These are phyloP conservation scores for Hevea brasiliensis DNA, from an alignment of 345 rosid species.

Conservation along the genomic window DNA sequence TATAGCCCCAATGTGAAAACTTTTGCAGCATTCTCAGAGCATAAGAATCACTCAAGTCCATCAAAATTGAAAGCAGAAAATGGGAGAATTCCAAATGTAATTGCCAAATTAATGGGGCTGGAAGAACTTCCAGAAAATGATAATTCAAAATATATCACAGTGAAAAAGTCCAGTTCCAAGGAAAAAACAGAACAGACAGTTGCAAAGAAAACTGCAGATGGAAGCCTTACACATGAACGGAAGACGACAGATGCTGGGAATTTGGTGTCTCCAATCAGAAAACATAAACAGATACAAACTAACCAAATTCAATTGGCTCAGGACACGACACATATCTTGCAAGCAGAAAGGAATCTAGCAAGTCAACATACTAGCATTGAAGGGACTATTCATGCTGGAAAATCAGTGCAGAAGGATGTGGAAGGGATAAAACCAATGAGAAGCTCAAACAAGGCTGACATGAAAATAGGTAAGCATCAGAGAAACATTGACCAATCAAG, in stretches of 20 bases:
- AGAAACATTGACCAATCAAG: slow-evolving; percentile 19
- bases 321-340: slow-evolving; percentile 17
- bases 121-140: slow-evolving; percentile 61
- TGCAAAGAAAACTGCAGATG: slow-evolving; percentile 25
- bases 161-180: slow-evolving; percentile 34
- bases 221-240: slow-evolving; percentile 26
- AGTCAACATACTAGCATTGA: slow-evolving; percentile 27
- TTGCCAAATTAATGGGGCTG: slow-evolving; percentile 84
- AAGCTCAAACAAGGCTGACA: slow-evolving; percentile 18
- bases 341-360: slow-evolving; percentile 27
- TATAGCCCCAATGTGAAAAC: slow-evolving; percentile 23
- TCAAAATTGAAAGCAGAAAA: slow-evolving; percentile 47
- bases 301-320: slow-evolving; percentile 30
- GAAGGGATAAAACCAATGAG: slow-evolving; percentile 30
- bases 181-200: slow-evolving; percentile 16
- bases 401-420: slow-evolving; percentile 31
- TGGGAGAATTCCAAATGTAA: slow-evolving; percentile 73
- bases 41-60: slow-evolving; percentile 35
- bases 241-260: slow-evolving; percentile 35
- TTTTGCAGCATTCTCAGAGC: slow-evolving; percentile 30
- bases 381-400: slow-evolving; percentile 32
- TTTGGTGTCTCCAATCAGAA: slow-evolving; percentile 20
- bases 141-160: slow-evolving; percentile 30
- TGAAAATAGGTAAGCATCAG: slow-evolving; percentile 34
- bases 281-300: slow-evolving; percentile 33